A percentile compares a stretch with the other conserved stretches of the same genome.
phyloP scores from a whole-genome alignment of 208 protist genomes.

The Acanthamoeba royreba region DNA sequence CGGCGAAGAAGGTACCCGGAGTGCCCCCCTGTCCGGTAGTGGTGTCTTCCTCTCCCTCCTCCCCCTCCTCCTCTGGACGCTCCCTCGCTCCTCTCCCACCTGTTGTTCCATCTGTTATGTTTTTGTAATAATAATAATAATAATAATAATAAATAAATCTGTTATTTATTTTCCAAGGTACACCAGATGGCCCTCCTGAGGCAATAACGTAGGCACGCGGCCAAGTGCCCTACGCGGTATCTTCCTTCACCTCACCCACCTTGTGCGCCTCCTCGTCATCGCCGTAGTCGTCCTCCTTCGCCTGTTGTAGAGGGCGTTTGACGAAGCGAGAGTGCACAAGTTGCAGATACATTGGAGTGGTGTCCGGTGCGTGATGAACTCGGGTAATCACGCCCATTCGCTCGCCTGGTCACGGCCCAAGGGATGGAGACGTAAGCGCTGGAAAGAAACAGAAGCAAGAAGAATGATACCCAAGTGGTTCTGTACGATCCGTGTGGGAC shows the following conservation, averaged over 20 bases:
- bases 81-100: no score
- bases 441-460: not conserved
- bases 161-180: no score
- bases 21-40: no score
- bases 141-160: no score
- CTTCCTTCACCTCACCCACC: not conserved
- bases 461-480: not conserved
- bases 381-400: not conserved
- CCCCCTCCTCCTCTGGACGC: no score
- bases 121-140: no score
- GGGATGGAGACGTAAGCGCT: not conserved
- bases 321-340: slow-evolving; percentile 26
- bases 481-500: not conserved
- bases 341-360: not conserved
- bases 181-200: no score
- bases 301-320: not conserved
- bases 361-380: slow-evolving; percentile 33
- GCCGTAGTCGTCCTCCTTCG: not conserved
- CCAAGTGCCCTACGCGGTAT: no score
- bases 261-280: not conserved
- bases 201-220: no score
- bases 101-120: no score
- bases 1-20: no score
- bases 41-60: no score
- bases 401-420: not conserved